These are phyloP conservation scores for Blastocystis sp. DNA, from an alignment of 352 stramenopile species.

Conservation along the genomic window DNA sequence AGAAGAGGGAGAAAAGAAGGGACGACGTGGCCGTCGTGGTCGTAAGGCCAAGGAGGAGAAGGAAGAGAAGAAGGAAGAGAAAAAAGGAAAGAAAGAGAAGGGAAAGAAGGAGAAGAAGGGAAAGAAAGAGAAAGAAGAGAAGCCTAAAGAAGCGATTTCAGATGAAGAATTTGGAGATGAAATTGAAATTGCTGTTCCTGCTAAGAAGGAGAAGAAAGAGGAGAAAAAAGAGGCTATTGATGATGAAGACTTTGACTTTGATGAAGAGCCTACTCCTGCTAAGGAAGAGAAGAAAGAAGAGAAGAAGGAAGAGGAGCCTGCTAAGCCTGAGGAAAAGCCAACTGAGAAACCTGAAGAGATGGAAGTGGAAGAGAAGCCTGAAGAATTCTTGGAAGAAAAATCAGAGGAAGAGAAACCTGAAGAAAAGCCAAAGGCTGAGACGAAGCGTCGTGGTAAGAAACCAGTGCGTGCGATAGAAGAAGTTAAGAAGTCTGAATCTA, in stretches of 20 bases:
- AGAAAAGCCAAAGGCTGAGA: not conserved
- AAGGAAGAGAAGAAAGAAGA: constrained; percentile 22
- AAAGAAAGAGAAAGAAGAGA: constrained; percentile 11
- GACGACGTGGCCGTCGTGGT: constrained; percentile 7
- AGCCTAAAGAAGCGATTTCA: constrained; percentile 40
- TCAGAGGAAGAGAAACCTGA: not conserved
- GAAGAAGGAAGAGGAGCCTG: not conserved
- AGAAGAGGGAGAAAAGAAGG: constrained; percentile 50
- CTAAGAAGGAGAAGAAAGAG: constrained; percentile 22
- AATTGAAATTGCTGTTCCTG: constrained; percentile 5
- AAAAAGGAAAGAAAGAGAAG: constrained; percentile 40
- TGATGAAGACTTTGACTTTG: constrained; percentile 41
- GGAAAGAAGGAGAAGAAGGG: constrained; percentile 38
- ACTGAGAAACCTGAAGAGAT: not conserved
- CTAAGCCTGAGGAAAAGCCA: not conserved
- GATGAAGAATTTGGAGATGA: constrained; percentile 53
- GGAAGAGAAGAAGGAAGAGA: constrained; percentile 3
- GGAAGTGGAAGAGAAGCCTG: not conserved
- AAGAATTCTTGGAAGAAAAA: not conserved
- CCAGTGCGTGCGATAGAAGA: not conserved
- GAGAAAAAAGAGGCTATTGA: constrained; percentile 8
- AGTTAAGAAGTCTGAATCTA: not conserved
- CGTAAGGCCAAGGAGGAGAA: constrained; percentile 35
- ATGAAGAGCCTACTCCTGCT: constrained; percentile 15
- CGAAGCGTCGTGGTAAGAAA: not conserved